phyloP scores from a whole-genome alignment of 345 rosid genomes.

The Gossypium stocksii region DNA sequence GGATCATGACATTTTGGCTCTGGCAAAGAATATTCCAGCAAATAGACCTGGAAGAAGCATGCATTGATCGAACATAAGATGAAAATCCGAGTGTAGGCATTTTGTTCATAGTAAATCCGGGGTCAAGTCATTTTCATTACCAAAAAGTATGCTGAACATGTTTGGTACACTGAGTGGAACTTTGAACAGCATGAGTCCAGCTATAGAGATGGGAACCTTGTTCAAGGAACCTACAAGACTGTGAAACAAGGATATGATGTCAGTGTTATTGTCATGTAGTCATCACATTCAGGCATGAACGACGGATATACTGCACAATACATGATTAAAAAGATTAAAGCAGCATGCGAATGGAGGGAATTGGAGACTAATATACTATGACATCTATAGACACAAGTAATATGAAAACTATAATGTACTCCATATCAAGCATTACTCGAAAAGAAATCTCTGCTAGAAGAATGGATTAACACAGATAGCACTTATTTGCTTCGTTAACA shows the following conservation, averaged over 20 bases:
- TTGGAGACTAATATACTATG: neutral
- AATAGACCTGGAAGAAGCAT: conserved; percentile 59
- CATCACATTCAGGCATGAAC: neutral
- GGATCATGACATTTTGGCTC: conserved; percentile 79
- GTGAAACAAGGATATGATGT: conserved; percentile 16
- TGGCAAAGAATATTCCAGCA: conserved; percentile 78
- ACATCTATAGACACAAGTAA: too few species aligned
- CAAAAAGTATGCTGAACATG: conserved; percentile 77
- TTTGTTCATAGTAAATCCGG: neutral
- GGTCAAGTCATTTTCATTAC: conserved; percentile 35
- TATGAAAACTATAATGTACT: neutral
- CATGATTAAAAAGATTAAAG: neutral
- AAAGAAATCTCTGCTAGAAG: neutral
- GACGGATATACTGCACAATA: neutral
- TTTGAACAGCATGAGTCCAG: conserved; percentile 68
- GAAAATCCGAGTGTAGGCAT: neutral
- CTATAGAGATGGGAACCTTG: conserved; percentile 83
- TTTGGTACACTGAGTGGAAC: conserved; percentile 75
- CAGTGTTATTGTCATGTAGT: neutral
- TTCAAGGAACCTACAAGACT: conserved; percentile 88
- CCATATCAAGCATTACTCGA: neutral
- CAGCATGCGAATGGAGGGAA: neutral
- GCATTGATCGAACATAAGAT: neutral
- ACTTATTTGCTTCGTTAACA: neutral
- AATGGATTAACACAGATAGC: neutral